Percentiles rank a stretch among this genome's conserved stretches.
phyloP scores from a whole-genome alignment of 2,329 filamentous ascomycete species.

The Amesomyces nigricolor region DNA sequence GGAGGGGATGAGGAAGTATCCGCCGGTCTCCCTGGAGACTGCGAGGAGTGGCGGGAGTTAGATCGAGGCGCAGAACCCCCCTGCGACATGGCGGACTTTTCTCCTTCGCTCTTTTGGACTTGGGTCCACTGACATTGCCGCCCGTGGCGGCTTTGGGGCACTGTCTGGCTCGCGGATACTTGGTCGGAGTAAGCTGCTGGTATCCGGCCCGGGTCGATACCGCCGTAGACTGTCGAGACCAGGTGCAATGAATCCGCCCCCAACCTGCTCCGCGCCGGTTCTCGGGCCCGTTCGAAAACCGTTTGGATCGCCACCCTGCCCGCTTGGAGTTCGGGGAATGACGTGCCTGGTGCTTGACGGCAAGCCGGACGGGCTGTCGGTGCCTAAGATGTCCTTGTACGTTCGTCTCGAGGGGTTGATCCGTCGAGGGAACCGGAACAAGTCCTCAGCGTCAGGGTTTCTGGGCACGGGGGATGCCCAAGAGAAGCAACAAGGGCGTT shows the following conservation, averaged over 20 bases:
- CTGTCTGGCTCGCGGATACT: constrained; percentile 17
- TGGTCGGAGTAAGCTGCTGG: constrained; percentile 19
- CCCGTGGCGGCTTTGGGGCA: constrained; percentile 27
- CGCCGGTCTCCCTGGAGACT: constrained; percentile 39
- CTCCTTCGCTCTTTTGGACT: constrained; percentile 48
- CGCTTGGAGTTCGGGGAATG: constrained; percentile 10
- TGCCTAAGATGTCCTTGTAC: neutral
- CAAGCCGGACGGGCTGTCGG: neutral
- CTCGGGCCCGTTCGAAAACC: constrained; percentile 18
- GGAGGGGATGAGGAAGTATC: constrained; percentile 30
- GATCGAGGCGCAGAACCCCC: constrained; percentile 52
- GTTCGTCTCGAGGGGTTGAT: constrained; percentile 4
- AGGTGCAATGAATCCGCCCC: constrained; percentile 18
- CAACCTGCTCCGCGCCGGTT: constrained; percentile 22
- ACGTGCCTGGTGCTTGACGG: constrained; percentile 10
- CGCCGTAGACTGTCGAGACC: constrained; percentile 15
- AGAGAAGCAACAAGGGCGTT: constrained; percentile 17
- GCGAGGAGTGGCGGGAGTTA: constrained; percentile 46
- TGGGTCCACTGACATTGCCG: constrained; percentile 55
- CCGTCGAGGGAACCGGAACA: constrained; percentile 1
- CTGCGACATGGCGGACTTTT: constrained; percentile 61
- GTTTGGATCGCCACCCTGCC: constrained; percentile 27
- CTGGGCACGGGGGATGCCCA: neutral
- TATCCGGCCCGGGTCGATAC: constrained; percentile 16
- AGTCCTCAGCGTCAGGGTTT: too few species aligned